A percentile compares a stretch with the other conserved stretches of the same genome.
Conservation (phyloP, 805 yeast species). For the Grigorovia yakushimaensis region DNA sequence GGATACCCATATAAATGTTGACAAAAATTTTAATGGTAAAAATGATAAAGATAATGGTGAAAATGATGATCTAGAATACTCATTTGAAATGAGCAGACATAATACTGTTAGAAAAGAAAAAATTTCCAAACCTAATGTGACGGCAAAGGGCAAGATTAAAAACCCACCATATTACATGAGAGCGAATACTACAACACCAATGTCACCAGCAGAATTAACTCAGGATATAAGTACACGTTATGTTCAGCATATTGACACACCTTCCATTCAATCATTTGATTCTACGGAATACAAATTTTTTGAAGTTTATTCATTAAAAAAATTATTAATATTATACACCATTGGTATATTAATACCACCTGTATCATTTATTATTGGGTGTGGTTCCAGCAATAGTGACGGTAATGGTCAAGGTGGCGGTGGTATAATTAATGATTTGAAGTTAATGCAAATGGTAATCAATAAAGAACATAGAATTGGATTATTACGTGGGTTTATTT, state of each 20-base stretch:
- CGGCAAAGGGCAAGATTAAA: neutral
- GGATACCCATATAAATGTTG: neutral
- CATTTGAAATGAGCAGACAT: neutral
- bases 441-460: slow-evolving; percentile 21
- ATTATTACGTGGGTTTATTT: slow-evolving; percentile 21
- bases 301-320: slow-evolving; percentile 17
- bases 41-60: neutral
- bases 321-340: slow-evolving; percentile 12
- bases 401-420: slow-evolving; percentile 1
- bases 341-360: slow-evolving; percentile 21
- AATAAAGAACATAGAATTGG: slow-evolving; percentile 17
- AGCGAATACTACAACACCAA: neutral
- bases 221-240: neutral
- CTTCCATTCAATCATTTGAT: slow-evolving; percentile 17
- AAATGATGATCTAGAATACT: neutral
- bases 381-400: slow-evolving; percentile 7
- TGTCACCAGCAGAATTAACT: neutral
- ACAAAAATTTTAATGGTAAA: neutral
- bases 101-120: neutral
- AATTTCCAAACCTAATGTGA: neutral
- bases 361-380: slow-evolving; percentile 22
- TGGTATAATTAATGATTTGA: slow-evolving; percentile 15
- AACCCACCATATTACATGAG: neutral
- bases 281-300: slow-evolving; percentile 12
- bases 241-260: slow-evolving; percentile 4